Conservation (phyloP, 495 filamentous ascomycete species). For the Lepraria neglecta region DNA sequence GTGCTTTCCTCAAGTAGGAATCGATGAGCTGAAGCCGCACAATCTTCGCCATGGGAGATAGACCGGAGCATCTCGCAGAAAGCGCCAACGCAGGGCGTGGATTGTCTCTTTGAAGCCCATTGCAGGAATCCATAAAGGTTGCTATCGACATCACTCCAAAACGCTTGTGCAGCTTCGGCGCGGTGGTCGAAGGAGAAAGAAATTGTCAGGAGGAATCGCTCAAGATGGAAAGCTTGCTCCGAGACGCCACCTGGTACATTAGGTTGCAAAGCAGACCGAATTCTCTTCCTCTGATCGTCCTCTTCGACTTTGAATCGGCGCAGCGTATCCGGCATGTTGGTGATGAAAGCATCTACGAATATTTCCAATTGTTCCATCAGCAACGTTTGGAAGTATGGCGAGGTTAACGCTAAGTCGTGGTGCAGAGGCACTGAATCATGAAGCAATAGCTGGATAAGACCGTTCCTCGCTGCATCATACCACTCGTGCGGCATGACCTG, state of each 20-base stretch:
- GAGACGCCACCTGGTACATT: constrained; percentile 41
- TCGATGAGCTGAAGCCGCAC: constrained; percentile 71
- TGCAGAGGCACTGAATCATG: constrained; percentile 63
- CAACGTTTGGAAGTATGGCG: constrained; percentile 55
- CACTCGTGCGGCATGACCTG: constrained; percentile 69
- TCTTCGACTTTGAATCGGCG: constrained; percentile 81
- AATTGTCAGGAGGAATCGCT: constrained; percentile 86
- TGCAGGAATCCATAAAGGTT: constrained; percentile 89
- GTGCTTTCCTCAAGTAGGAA: constrained; percentile 86
- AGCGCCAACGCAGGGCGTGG: constrained; percentile 85
- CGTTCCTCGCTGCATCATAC: constrained; percentile 71
- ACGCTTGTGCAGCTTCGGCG: constrained; percentile 72
- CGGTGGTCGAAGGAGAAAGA: constrained; percentile 83
- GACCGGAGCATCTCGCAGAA: constrained; percentile 93
- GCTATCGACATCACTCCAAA: constrained; percentile 83
- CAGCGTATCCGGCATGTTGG: constrained; percentile 88
- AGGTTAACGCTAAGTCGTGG: constrained; percentile 55
- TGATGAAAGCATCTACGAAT: constrained; percentile 84
- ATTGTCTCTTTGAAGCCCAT: constrained; percentile 88
- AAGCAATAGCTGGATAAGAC: constrained; percentile 69
- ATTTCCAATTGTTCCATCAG: constrained; percentile 75
- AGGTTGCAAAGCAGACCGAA: constrained; percentile 42
- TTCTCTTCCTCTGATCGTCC: constrained; percentile 63
- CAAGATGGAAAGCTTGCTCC: constrained; percentile 65
- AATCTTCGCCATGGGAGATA: constrained; percentile 70